Conservation (phyloP, 305 asterid genomes). For the Rubia balearica region DNA sequence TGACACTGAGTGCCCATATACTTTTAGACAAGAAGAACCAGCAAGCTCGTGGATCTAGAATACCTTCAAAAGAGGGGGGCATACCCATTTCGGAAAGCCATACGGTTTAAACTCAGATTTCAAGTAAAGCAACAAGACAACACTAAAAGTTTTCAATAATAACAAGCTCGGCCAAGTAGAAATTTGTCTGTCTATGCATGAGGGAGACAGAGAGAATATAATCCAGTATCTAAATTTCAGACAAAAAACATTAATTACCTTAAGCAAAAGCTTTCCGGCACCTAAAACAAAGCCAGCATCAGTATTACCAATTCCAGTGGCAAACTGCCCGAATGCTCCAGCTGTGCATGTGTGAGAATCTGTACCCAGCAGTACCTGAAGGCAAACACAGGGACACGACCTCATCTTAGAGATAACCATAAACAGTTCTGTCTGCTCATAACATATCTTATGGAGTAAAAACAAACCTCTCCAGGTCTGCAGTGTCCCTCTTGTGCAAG, state of each 20-base stretch:
- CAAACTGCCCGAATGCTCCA: slow-evolving; percentile 96
- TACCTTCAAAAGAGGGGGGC: not conserved
- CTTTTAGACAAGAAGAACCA: slow-evolving; percentile 1
- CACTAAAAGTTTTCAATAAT: not conserved
- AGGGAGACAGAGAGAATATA: slow-evolving; percentile 2
- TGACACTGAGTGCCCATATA: not conserved
- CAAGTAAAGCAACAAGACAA: not conserved
- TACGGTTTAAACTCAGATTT: not conserved
- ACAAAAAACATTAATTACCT: slow-evolving; percentile 32
- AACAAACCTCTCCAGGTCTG: slow-evolving; percentile 89
- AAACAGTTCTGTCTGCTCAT: not conserved
- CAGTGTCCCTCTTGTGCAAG: slow-evolving; percentile 99
- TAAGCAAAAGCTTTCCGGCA: slow-evolving; percentile 79
- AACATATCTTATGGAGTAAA: not conserved
- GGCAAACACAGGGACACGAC: slow-evolving; percentile 10
- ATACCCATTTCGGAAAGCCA: not conserved
- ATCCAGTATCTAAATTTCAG: not conserved
- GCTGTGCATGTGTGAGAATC: slow-evolving; percentile 95
- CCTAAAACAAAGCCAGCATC: slow-evolving; percentile 89
- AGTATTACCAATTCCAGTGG: slow-evolving; percentile 90
- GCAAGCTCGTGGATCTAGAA: slow-evolving; percentile 4
- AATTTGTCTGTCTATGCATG: not conserved
- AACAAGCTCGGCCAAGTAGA: not conserved
- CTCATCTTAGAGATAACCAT: not conserved
- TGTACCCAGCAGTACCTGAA: slow-evolving; percentile 78